Conservation (phyloP, 352 stramenopile genomes). For the Pythium apleroticum region DNA sequence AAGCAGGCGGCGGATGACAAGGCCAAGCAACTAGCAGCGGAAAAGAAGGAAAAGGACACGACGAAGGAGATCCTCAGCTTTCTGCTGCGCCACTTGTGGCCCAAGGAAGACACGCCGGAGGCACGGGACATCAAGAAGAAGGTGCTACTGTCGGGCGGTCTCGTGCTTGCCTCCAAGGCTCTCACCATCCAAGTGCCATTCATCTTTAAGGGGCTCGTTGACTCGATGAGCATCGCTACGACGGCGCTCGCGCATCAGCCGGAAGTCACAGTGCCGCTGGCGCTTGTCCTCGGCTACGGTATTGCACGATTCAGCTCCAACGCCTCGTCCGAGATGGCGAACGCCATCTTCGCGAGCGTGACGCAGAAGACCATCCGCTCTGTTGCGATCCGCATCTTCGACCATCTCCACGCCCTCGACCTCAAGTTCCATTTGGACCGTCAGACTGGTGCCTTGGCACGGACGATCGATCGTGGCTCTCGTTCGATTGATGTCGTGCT, state of each 20-base stretch:
- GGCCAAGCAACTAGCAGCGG: slow-evolving; percentile 12
- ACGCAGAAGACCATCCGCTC: slow-evolving; percentile 91
- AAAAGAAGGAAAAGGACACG: slow-evolving; percentile 26
- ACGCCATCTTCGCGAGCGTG: slow-evolving; percentile 92
- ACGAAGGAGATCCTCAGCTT: slow-evolving; percentile 39
- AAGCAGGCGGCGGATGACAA: slow-evolving; percentile 18
- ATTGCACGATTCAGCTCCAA: slow-evolving; percentile 78
- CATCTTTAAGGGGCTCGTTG: slow-evolving; percentile 93
- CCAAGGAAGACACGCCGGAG: slow-evolving; percentile 30
- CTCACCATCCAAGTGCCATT: slow-evolving; percentile 92
- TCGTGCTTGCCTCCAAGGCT: slow-evolving; percentile 85
- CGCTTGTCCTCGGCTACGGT: slow-evolving; percentile 90
- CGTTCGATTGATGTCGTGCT: slow-evolving; percentile 92
- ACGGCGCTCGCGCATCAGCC: slow-evolving; percentile 26
- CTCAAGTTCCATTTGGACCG: slow-evolving; percentile 91
- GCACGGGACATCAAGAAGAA: slow-evolving; percentile 43
- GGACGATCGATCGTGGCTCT: slow-evolving; percentile 91
- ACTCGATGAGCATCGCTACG: slow-evolving; percentile 50
- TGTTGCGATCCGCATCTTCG: slow-evolving; percentile 88
- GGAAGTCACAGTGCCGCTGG: slow-evolving; percentile 34
- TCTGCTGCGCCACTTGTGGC: slow-evolving; percentile 41
- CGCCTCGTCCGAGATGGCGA: slow-evolving; percentile 88
- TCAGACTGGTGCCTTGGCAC: slow-evolving; percentile 87
- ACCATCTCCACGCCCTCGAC: slow-evolving; percentile 90
- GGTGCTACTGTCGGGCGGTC: slow-evolving; percentile 59